Base-by-base conservation (phyloP, 441 rosid species). In the Adansonia madagascariensis region DNA sequence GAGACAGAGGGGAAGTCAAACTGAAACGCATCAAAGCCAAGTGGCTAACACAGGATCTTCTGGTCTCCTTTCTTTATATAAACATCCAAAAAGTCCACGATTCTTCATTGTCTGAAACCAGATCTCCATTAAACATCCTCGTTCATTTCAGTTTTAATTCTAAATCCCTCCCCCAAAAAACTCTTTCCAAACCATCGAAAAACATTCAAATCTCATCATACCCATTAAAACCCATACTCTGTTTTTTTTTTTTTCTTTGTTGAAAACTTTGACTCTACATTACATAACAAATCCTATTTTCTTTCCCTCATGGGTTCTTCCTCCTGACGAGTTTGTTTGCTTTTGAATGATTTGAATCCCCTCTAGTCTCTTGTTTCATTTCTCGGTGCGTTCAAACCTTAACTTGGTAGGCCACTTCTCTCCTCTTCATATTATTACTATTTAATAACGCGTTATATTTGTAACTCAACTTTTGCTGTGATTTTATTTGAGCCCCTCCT, bases 361-460 rank as follows among this genome's bases (percentile, higher is more conserved):
- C 24, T 39, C 69, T 39, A 63, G 15, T 63, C 9, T 35, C 8
- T 39, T 61, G 39, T 35, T 61, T 64, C 14, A 47, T 64, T 39
- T 64, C 22, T 20, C 41, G 20, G 14, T 20, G 14, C 69, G 44
- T 64, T n/a, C 47, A 15, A 15, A 35, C 46, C 39, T 64, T 39
- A 9, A n/a, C 15, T 41, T 17, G 69, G 69, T 64, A 64, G 17
- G 69, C 50, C 24, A 64, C 27, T 64, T 56, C 61, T 39, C 46
- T 64, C 69, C 47, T n/a, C 49, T 39, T 4, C 44, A 31, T 41
- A 39, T 64, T 62, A 27, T 62, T 62, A 27, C 14, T 62, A 62
- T 41, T 41, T 41, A 41, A 41, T 5, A 41, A 41, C 44, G 44
- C 44, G 8, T 41, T 41, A 41, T 41, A 41, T 41, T 31, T 62